Evolutionary conservation across 139 green algal genomes (phyloP), one percentile per base, ranked within the genome.

Genomic region (Asterochloris sp.): DNA sequence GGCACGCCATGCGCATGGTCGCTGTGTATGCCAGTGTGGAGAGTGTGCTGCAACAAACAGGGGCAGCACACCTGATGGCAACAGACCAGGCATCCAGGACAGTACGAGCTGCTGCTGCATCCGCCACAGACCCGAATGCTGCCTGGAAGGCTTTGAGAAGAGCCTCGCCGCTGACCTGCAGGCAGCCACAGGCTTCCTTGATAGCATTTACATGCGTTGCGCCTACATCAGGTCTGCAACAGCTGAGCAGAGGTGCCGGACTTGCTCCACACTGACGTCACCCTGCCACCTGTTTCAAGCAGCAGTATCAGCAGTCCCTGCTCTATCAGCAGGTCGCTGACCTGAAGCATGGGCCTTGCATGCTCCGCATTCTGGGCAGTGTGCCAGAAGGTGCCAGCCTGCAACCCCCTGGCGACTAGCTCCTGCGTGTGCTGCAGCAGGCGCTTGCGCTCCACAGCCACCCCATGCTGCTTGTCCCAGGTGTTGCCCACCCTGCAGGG

Each of bases 311-410:
- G 38, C 38, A 54, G 38, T 54, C 38, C 38, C 38, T 6, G 38
- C 38, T 54, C 38, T 54, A 6, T 54, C 38, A 10, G n/a, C n/a
- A n/a, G n/a, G n/a, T n/a, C n/a, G 38, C 38, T 54, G 38, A 87
- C 89, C 89, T 95, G 91, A 63, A 98, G 88, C 92, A 97, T 97
- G 62, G 94, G 92, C 26, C 93, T 87, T 1, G 88, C 87, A 74
- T 97, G 93, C 84, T 97, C 92, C 0, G 91, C 90, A 82, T 97
- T 92, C 21, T 82, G 90, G 54, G 92, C 92, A 0, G 80, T 88
- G 80, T 92, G 89, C 95, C 95, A 98, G 1, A 91, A n/a, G 76
- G 91, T 87, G 77, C 85, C 87, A 11, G 83, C 82, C 62, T 82
- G 69, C 15, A 79, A 80, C 47, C 85, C 81, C 67, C 74, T 75